These are phyloP conservation scores for Coniella lustricola DNA, from an alignment of 2,329 filamentous ascomycete species.

Conservation along the genomic window DNA sequence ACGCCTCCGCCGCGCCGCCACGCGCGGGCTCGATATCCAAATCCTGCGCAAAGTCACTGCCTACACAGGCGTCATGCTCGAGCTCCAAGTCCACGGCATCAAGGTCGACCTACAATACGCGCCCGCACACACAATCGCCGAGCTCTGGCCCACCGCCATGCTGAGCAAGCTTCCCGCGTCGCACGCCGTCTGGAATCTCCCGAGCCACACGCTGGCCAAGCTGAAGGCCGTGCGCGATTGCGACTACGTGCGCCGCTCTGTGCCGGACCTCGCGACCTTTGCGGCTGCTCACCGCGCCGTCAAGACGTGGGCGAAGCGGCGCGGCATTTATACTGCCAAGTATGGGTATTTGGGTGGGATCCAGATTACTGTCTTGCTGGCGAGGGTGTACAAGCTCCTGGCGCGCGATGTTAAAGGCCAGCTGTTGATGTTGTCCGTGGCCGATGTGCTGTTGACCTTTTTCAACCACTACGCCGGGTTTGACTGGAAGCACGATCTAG, in stretches of 20 bases:
- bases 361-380: conserved; percentile 56
- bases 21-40: conserved; percentile 30
- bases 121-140: conserved; percentile 46
- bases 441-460: conserved; percentile 51
- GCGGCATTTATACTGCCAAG: conserved; percentile 57
- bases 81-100: conserved; percentile 51
- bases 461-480: conserved; percentile 57
- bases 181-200: conserved; percentile 48
- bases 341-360: conserved; percentile 61
- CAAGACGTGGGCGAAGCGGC: conserved; percentile 53
- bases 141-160: conserved; percentile 44
- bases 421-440: conserved; percentile 32
- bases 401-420: conserved; percentile 25
- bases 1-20: conserved; percentile 41
- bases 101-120: conserved; percentile 63
- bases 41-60: conserved; percentile 53
- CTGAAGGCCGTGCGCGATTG: conserved; percentile 59
- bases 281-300: conserved; percentile 52
- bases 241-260: conserved; percentile 50
- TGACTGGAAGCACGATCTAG: conserved; percentile 47
- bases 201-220: conserved; percentile 50
- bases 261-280: conserved; percentile 54
- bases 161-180: conserved; percentile 40
- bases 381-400: conserved; percentile 51
- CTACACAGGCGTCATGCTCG: conserved; percentile 55